Evolutionary conservation across 352 stramenopile genomes (phyloP).

Genomic region (Pythium phragmitis): DNA sequence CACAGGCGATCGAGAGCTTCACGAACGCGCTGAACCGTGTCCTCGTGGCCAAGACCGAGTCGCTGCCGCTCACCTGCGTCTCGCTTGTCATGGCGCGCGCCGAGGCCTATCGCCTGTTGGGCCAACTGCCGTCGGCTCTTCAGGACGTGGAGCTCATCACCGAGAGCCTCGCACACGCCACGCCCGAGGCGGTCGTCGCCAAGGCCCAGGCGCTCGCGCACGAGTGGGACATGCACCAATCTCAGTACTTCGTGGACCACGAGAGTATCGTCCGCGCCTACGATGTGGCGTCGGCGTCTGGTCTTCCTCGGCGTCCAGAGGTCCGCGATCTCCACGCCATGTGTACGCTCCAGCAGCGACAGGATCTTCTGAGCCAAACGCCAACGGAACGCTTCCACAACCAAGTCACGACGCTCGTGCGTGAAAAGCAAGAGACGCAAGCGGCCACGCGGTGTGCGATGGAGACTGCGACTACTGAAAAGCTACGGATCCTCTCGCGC

Average conservation of each 20-base stretch:
- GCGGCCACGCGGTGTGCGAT: constrained; percentile 15
- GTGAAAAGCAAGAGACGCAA: constrained; percentile 17
- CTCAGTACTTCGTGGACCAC: constrained; percentile 51
- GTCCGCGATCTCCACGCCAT: constrained; percentile 36
- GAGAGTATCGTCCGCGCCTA: constrained; percentile 49
- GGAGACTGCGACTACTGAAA: constrained; percentile 23
- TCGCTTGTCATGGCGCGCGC: constrained; percentile 45
- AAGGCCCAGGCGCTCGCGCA: constrained; percentile 18
- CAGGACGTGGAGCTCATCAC: constrained; percentile 41
- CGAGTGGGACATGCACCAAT: constrained; percentile 44
- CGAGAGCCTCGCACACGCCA: constrained; percentile 21
- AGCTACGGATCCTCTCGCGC: constrained; percentile 24
- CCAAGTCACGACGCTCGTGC: constrained; percentile 20
- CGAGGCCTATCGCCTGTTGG: constrained; percentile 41
- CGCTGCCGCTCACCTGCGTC: constrained; percentile 30
- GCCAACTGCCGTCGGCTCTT: constrained; percentile 48
- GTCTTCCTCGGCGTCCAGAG: constrained; percentile 43
- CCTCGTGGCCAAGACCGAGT: constrained; percentile 2
- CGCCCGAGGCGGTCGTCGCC: constrained; percentile 17
- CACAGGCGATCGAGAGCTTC: constrained; percentile 39
- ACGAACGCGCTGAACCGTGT: constrained; percentile 36
- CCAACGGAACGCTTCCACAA: constrained; percentile 40
- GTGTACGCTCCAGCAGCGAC: neutral
- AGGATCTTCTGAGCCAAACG: constrained; percentile 18
- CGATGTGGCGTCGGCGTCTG: constrained; percentile 37